A percentile compares a stretch with the other conserved stretches of the same genome.
Evolutionary conservation across 2,329 filamentous ascomycete genomes (phyloP).

Genomic region (Neopestalotiopsis rosae): DNA sequence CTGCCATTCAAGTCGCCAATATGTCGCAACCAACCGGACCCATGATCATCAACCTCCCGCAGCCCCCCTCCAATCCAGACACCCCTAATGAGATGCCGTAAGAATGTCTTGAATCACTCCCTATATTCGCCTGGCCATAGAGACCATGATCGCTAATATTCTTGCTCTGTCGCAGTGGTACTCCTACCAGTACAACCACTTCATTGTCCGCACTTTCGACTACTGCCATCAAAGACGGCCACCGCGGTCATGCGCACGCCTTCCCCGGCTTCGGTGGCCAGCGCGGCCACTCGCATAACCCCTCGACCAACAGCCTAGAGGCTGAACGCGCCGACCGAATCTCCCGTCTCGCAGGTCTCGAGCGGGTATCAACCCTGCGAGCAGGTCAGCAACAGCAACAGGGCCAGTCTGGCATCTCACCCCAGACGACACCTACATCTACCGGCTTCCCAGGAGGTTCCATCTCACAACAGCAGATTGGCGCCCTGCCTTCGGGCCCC

Average conservation of each 20-base stretch:
- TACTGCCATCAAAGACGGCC: constrained; percentile 94
- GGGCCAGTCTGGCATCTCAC: constrained; percentile 46
- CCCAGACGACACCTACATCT: constrained; percentile 58
- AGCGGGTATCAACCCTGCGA: constrained; percentile 81
- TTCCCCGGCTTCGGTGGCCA: constrained; percentile 55
- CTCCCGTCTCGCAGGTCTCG: constrained; percentile 89
- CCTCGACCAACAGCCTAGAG: constrained; percentile 77
- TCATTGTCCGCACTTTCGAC: constrained; percentile 91
- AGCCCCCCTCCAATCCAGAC: constrained; percentile 79
- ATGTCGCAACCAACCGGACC: constrained; percentile 50
- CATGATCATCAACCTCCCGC: constrained; percentile 83
- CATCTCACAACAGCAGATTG: constrained; percentile 37
- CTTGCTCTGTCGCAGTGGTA: constrained; percentile 66
- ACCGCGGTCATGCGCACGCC: constrained; percentile 78
- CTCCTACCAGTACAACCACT: constrained; percentile 89
- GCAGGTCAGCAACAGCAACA: constrained; percentile 44
- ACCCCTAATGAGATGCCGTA: constrained; percentile 92
- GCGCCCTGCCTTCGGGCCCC: constrained; percentile 47
- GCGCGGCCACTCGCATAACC: constrained; percentile 62
- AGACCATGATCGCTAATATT: constrained; percentile 23
- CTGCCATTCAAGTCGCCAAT: constrained; percentile 17
- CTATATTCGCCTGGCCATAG: neutral
- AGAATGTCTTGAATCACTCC: constrained; percentile 41
- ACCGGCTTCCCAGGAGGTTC: constrained; percentile 48
- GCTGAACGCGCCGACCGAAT: constrained; percentile 95